Percentiles rank a stretch among this genome's conserved stretches.
These are phyloP conservation scores for Dactylellina cionopaga DNA, from an alignment of 2,329 filamentous ascomycete genomes.

Conservation along the genomic window DNA sequence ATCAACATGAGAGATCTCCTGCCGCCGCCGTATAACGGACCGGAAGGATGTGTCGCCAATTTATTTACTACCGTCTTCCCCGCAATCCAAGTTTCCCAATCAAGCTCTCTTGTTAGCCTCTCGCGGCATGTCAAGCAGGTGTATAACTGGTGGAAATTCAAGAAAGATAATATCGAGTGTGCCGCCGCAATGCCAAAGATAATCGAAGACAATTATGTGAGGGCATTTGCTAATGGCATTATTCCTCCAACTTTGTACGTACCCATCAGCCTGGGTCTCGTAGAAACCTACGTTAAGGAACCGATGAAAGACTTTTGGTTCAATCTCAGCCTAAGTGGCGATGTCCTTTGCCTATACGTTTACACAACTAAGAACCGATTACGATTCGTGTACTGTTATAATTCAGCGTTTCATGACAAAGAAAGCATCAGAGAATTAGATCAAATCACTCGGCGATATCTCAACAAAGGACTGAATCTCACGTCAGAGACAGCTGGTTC, in stretches of 20 bases:
- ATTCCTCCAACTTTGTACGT: neutral
- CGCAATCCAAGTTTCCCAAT: neutral
- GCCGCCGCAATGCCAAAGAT: neutral
- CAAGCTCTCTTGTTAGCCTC: neutral
- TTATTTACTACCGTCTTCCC: constrained; percentile 17
- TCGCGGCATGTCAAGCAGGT: neutral
- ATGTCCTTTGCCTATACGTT: neutral
- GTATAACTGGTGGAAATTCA: neutral
- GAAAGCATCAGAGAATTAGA: too few species aligned
- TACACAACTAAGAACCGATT: constrained; percentile 10
- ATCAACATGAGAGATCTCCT: constrained; percentile 15
- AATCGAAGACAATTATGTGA: neutral
- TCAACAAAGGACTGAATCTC: too few species aligned
- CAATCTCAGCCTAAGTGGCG: neutral
- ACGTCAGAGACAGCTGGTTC: too few species aligned
- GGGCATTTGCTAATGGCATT: neutral
- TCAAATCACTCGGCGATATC: too few species aligned
- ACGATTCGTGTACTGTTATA: constrained; percentile 13
- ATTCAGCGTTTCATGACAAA: constrained; percentile 2
- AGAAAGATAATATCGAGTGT: neutral
- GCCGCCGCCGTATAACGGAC: neutral
- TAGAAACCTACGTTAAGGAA: constrained; percentile 17
- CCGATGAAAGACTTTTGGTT: constrained; percentile 24
- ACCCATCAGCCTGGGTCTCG: constrained; percentile 1
- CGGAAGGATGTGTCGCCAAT: neutral